phyloP scores from a whole-genome alignment of 2,329 filamentous ascomycete species.

The Ophiocordyceps robertsii region DNA sequence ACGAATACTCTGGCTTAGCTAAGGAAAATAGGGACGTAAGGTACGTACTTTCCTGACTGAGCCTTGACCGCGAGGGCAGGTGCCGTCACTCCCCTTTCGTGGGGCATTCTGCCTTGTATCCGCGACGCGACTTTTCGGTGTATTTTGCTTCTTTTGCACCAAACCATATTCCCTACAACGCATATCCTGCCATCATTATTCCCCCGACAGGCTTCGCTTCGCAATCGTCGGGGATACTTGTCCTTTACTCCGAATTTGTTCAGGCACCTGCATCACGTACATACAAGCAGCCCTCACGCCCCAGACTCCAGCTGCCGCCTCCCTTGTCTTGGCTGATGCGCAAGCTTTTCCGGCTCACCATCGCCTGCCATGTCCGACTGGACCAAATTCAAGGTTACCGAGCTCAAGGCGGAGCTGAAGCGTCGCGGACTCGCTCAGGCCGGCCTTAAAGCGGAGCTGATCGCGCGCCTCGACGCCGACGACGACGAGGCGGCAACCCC shows the following conservation, averaged over 20 bases:
- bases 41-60: too few species aligned
- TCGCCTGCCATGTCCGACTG: conserved; percentile 33
- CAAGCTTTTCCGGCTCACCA: background rate
- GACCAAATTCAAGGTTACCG: conserved; percentile 54
- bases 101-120: background rate
- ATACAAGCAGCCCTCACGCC: too few species aligned
- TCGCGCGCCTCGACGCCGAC: conserved; percentile 43
- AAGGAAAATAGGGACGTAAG: too few species aligned
- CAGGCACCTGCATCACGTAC: too few species aligned
- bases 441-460: conserved; percentile 59
- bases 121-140: too few species aligned
- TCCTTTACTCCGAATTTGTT: too few species aligned
- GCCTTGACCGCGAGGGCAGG: background rate
- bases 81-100: background rate
- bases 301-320: background rate
- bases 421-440: conserved; percentile 53
- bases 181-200: too few species aligned
- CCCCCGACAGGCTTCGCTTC: too few species aligned
- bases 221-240: too few species aligned
- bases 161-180: too few species aligned
- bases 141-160: too few species aligned
- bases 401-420: conserved; percentile 65
- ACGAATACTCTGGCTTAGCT: too few species aligned
- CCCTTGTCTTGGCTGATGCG: background rate
- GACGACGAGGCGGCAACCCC: conserved; percentile 7